These are phyloP conservation scores for Oenanthe sinensis DNA, from an alignment of 129 eudicot genomes.

Conservation along the genomic window DNA sequence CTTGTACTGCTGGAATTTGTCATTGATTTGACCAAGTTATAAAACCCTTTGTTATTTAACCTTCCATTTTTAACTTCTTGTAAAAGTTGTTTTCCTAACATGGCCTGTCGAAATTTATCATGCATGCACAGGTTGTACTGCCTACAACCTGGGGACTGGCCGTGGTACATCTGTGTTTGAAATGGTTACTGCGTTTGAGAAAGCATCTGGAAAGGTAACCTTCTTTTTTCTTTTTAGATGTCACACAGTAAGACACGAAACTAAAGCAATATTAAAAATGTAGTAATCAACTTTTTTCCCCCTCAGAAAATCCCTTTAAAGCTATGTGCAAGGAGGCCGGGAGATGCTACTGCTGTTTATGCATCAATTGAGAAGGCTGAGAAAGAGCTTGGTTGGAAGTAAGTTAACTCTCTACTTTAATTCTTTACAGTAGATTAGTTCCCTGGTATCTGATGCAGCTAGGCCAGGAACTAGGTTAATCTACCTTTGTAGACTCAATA, in stretches of 20 bases:
- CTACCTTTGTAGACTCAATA: background rate
- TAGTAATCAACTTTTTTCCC: background rate
- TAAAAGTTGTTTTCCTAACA: background rate
- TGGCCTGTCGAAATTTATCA: background rate
- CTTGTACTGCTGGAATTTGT: background rate
- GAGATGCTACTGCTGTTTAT: conserved; percentile 94
- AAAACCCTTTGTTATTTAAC: background rate
- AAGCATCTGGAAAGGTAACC: conserved; percentile 81
- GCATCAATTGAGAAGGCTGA: conserved; percentile 79
- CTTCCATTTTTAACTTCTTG: background rate
- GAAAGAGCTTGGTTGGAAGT: conserved; percentile 93
- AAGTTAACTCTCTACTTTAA: conserved; percentile 18
- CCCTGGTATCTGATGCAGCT: background rate
- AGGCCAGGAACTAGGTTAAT: background rate
- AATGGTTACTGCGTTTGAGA: conserved; percentile 91
- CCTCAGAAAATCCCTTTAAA: conserved; percentile 80
- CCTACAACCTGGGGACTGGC: conserved; percentile 90
- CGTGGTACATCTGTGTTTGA: conserved; percentile 87
- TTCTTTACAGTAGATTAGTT: background rate
- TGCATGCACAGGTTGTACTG: conserved; percentile 56
- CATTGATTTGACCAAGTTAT: background rate
- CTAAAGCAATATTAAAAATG: background rate
- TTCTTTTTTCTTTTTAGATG: background rate
- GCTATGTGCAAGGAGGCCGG: conserved; percentile 85
- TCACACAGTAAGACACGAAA: background rate